These are phyloP conservation scores for Neurospora discreta DNA, from an alignment of 495 filamentous ascomycete species.

Conservation along the genomic window DNA sequence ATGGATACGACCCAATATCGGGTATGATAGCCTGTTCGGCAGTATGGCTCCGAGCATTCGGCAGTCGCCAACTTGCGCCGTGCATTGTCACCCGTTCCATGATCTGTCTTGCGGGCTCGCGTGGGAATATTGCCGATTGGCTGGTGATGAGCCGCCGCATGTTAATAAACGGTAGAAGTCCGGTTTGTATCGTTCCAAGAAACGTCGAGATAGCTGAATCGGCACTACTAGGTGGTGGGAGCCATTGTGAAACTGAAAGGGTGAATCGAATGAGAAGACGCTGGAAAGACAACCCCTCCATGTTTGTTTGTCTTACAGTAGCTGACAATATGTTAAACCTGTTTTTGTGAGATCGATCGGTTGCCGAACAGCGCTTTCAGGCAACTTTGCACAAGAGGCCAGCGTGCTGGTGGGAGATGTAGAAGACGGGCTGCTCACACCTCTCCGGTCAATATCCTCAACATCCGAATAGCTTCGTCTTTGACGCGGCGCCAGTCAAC, in stretches of 20 bases:
- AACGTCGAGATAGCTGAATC: not conserved
- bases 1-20: constrained; percentile 8
- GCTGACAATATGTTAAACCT: not conserved
- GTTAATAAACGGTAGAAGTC: not conserved
- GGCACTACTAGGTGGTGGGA: not conserved
- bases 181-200: not conserved
- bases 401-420: not conserved
- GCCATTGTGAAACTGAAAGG: not conserved
- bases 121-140: not conserved
- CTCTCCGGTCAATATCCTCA: not conserved
- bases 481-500: not conserved
- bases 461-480: not conserved
- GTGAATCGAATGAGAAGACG: not conserved
- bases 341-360: not conserved
- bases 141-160: not conserved
- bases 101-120: not conserved
- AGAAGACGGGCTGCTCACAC: not conserved
- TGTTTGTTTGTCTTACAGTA: not conserved
- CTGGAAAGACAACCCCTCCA: not conserved
- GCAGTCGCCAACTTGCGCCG: constrained; percentile 3
- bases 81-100: not conserved
- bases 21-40: constrained; percentile 19
- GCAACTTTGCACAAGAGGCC: not conserved
- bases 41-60: constrained; percentile 11
- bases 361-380: not conserved